phyloP scores from a whole-genome alignment of 495 filamentous ascomycete genomes.

The Penicillium coprophilum region DNA sequence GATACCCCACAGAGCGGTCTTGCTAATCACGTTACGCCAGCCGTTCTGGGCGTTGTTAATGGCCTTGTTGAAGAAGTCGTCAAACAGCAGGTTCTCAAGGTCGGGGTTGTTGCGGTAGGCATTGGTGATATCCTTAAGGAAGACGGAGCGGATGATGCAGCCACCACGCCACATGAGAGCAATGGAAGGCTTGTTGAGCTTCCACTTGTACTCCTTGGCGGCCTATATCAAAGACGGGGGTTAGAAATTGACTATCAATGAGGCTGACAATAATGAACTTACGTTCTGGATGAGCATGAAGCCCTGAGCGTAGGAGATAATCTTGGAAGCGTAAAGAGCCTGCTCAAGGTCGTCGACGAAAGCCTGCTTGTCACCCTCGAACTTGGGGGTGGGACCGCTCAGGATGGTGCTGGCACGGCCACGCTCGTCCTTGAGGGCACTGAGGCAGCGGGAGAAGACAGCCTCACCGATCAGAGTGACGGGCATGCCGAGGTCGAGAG shows the following conservation, averaged over 20 bases:
- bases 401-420: conserved; percentile 76
- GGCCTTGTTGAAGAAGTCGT: conserved; percentile 98
- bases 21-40: conserved; percentile 93
- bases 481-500: conserved; percentile 97
- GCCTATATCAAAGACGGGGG: conserved; percentile 52
- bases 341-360: conserved; percentile 97
- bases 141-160: conserved; percentile 99
- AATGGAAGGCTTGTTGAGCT: conserved; percentile 99
- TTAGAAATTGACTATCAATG: conserved; percentile 6
- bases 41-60: conserved; percentile 94
- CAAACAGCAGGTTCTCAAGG: conserved; percentile 96
- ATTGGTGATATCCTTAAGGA: conserved; percentile 98
- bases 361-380: conserved; percentile 84
- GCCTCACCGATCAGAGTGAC: conserved; percentile 97
- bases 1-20: conserved; percentile 89
- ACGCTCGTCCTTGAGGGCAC: conserved; percentile 92
- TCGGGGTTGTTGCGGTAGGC: conserved; percentile 94
- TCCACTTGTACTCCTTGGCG: conserved; percentile 93
- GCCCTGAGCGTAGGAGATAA: conserved; percentile 98
- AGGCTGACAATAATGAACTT: conserved; percentile 33
- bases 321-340: conserved; percentile 98
- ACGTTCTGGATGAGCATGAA: conserved; percentile 99
- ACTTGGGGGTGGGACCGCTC: conserved; percentile 70
- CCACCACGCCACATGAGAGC: conserved; percentile 99
- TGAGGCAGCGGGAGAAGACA: conserved; percentile 92